A percentile compares a stretch with the other conserved stretches of the same genome.
Conservation (phyloP, 2,329 filamentous ascomycete genomes). For the Botrytis porri region DNA sequence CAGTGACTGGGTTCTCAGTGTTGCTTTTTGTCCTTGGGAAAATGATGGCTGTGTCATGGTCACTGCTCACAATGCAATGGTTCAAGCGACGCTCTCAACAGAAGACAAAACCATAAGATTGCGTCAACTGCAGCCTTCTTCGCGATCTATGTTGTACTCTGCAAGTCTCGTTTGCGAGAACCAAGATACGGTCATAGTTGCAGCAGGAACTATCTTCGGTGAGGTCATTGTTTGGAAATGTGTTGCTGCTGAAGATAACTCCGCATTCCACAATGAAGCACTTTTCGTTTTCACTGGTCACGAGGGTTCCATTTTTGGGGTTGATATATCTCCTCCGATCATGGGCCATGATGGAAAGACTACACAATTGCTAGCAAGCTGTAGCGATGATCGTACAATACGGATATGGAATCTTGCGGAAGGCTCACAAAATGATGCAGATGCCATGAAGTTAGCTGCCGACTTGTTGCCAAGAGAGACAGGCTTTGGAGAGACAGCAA, state of each 20-base stretch:
- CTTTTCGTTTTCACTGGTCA: slow-evolving; percentile 63
- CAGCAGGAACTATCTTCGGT: slow-evolving; percentile 89
- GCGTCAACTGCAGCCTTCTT: slow-evolving; percentile 58
- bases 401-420: slow-evolving; percentile 73
- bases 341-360: slow-evolving; percentile 39
- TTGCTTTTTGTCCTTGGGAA: slow-evolving; percentile 49
- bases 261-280: slow-evolving; percentile 41
- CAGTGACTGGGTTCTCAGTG: slow-evolving; percentile 77
- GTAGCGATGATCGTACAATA: slow-evolving; percentile 91
- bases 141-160: slow-evolving; percentile 84
- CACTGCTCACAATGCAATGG: slow-evolving; percentile 83
- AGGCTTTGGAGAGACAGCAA: slow-evolving; percentile 54
- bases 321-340: slow-evolving; percentile 67
- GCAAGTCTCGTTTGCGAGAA: slow-evolving; percentile 68
- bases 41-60: slow-evolving; percentile 56
- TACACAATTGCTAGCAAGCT: slow-evolving; percentile 74
- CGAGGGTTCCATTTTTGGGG: slow-evolving; percentile 90
- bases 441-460: neutral
- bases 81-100: slow-evolving; percentile 46
- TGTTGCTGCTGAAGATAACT: slow-evolving; percentile 37
- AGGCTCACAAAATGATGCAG: slow-evolving; percentile 2
- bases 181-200: slow-evolving; percentile 63
- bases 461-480: slow-evolving; percentile 49
- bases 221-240: slow-evolving; percentile 90
- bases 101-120: slow-evolving; percentile 38